Evolutionary conservation across 495 filamentous ascomycete species (phyloP).

Genomic region (Aspergillus conjunctus): DNA sequence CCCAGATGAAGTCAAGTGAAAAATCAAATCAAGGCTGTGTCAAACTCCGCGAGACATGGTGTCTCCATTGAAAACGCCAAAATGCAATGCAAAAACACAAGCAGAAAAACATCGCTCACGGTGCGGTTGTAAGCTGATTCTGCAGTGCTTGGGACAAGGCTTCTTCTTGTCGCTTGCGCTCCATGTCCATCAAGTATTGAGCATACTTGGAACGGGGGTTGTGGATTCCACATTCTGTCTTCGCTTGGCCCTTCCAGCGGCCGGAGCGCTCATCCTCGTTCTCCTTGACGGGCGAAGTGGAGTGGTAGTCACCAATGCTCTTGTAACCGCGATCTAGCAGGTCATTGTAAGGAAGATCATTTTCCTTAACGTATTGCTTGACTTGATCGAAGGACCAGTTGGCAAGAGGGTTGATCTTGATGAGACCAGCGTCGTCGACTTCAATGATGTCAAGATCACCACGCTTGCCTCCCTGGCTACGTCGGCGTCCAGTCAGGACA

Average conservation of each 20-base stretch:
- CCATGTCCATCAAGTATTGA: conserved; percentile 74
- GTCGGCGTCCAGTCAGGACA: conserved; percentile 89
- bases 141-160: conserved; percentile 50
- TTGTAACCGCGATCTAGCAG: conserved; percentile 93
- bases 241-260: conserved; percentile 90
- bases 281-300: conserved; percentile 83
- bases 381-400: conserved; percentile 95
- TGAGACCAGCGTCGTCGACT: conserved; percentile 84
- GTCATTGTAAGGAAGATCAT: conserved; percentile 91
- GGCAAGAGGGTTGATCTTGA: conserved; percentile 98
- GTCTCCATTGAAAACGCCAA: conserved; percentile 26
- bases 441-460: conserved; percentile 88
- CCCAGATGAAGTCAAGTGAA: conserved; percentile 7
- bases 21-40: conserved; percentile 23
- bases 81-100: conserved; percentile 23
- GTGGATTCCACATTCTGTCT: conserved; percentile 98
- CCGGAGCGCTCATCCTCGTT: conserved; percentile 97
- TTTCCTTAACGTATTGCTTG: conserved; percentile 76
- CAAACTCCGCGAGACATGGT: conserved; percentile 26
- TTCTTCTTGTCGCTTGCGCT: conserved; percentile 71
- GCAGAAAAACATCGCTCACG: conserved; percentile 26
- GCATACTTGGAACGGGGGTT: conserved; percentile 93
- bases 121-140: conserved; percentile 34
- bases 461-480: conserved; percentile 91
- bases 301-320: conserved; percentile 97